Evolutionary conservation across 768 basidiomycete species (phyloP).

Genomic region (Tricholoma sp.): DNA sequence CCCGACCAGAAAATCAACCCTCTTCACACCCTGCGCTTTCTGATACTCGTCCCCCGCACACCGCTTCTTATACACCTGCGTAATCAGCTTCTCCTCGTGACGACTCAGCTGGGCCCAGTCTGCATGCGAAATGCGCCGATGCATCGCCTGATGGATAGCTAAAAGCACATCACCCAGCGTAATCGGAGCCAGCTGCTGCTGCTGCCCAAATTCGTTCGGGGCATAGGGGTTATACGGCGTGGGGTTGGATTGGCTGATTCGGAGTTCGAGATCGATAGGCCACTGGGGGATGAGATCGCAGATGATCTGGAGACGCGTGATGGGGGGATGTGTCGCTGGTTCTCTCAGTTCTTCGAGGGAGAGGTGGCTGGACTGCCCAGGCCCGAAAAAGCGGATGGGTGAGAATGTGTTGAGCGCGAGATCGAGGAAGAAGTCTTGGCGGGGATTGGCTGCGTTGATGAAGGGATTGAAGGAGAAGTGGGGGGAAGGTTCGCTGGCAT

Average conservation of each 20-base stretch:
- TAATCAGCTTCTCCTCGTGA: slow-evolving; percentile 25
- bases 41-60: slow-evolving; percentile 31
- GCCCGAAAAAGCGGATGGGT: slow-evolving; percentile 35
- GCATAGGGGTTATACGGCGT: slow-evolving; percentile 15
- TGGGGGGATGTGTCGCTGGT: slow-evolving; percentile 51
- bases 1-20: slow-evolving; percentile 53
- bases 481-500: too few species aligned
- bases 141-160: slow-evolving; percentile 44
- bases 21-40: slow-evolving; percentile 49
- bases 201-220: too few species aligned
- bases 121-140: slow-evolving; percentile 34
- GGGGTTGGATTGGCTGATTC: slow-evolving; percentile 10
- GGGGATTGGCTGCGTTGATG: slow-evolving; percentile 15
- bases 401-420: slow-evolving; percentile 42
- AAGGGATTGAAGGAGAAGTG: too few species aligned
- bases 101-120: slow-evolving; percentile 32
- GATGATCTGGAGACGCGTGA: slow-evolving; percentile 50
- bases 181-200: slow-evolving; percentile 32
- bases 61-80: slow-evolving; percentile 30
- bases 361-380: slow-evolving; percentile 28
- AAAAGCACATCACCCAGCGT: slow-evolving; percentile 55
- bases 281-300: slow-evolving; percentile 56
- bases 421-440: slow-evolving; percentile 49
- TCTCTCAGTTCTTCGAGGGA: slow-evolving; percentile 41
- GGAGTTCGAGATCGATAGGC: slow-evolving; percentile 51